Base-by-base conservation (phyloP, 805 yeast species). In the Barnettozyma botsteinii region DNA sequence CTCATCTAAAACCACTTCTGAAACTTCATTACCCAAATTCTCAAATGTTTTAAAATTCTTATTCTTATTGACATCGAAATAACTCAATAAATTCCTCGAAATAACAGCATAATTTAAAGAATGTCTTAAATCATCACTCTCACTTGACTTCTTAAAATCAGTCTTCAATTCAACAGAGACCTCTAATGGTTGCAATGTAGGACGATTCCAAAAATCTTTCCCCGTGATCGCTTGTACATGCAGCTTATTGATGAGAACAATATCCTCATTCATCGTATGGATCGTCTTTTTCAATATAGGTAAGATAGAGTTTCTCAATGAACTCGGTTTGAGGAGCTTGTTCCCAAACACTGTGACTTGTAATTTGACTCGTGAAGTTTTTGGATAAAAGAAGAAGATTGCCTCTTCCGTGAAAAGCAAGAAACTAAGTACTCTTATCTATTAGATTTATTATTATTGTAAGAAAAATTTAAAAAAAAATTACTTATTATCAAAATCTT, bases 21-120 rank as follows among this genome's bases (percentile, higher is more conserved):
- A 56, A 1, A 81, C 68, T 4, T 62, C 56, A 40, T 67, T 70
- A 5, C 80, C 81, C 6, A 74, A 56, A 7, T 56, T 57, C 20
- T 57, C 57, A 26, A 65, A 41, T 2, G 55, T 61, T 48, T 52
- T 61, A 61, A 58, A 67, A 48, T 65, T 61, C 22, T 39, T 55
- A 40, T 56, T 65, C 19, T 61, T 62, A 44, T 69, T 59, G 6
- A 56, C 38, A 30, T 67, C 73, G 47, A 84, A 73, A 47, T 62
- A 73, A 5, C 69, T 66, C 29, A 73, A 59, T n/a, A 91, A 64
- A 30, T 76, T 75, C 37, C 86, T 68, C 4, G 91, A 77, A 5
- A 91, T 72, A 5, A 79, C 88, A 2, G 96, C 97, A 60, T 91
- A 91, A 61, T 91, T 91, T 47, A 91, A 73, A 5, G 96, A 83